Evolutionary conservation across 805 yeast species (phyloP), one percentile per base, ranked within the genome.

Genomic region (Ogataea degrootiae): DNA sequence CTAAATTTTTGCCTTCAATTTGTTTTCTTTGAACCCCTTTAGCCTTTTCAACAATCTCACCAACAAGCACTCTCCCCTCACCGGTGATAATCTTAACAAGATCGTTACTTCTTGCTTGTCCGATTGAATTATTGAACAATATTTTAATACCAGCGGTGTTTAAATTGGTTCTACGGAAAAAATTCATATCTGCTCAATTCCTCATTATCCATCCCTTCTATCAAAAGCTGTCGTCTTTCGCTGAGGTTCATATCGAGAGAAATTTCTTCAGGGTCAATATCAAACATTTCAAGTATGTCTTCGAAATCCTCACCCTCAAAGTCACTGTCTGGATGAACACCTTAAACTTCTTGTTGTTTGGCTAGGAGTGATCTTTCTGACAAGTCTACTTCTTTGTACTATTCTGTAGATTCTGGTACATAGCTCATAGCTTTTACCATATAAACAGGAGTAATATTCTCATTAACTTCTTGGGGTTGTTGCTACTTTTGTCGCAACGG

Each of bases 101-200:
- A 51, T 85, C 86, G 48, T 79, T 87, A 2, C 92, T 83, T 9
- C 90, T 81, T 41, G 83, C 80, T 62, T 89, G 96, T 39, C 89
- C 90, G 42, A 88, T 70, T 0, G 86, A 85, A 23, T 85, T 78
- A 56, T 85, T 83, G 12, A 95, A 90, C 22, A 90, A 70, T 62
- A 85, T 87, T 64, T 85, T 87, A 9, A 92, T 85, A 4, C 91
- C 87, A 4, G 82, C 76, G 51, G 85, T 82, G 55, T 81, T 83
- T 46, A 85, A 63, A 38, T 85, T 80, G 37, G 96, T 83, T 55
- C 97, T 73, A 54, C 96, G 76, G 66, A n/a, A 82, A 90, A 21
- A 85, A 86, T 62, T 90, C 97, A 65, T 89, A 92, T 44, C 96
- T 68, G 48, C 83, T 82, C 82, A 87, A 83, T 61, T 92, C 97